Evolutionary conservation across 768 basidiomycete species (phyloP), one percentile per base, ranked within the genome.

Genomic region (Lentinus tigrinus): DNA sequence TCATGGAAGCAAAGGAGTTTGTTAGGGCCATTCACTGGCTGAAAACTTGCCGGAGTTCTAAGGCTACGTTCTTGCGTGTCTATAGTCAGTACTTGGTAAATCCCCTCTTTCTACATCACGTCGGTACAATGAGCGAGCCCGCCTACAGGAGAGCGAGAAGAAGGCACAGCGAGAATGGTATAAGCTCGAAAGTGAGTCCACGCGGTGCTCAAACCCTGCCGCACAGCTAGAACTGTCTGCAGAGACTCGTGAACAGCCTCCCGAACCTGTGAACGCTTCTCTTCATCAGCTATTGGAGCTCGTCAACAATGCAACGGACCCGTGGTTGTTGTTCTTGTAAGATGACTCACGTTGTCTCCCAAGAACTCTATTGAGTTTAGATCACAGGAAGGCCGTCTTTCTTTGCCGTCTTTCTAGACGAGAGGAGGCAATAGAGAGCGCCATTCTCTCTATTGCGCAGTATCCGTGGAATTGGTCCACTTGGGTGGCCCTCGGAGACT

Each of bases 401-500:
- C 82, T 96, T 53, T 85, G 85, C 44, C 86, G 92, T 13, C 75
- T 95, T 48, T 84, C 85, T 47, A 81, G 90, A 58, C 82, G 93
- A 24, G 87, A 92, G 58, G 90, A 93, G 68, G 93, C 96, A 1
- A 89, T 96, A 13, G 93, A 95, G 69, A 81, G 78, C 63, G 82
- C 85, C 14, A 76, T 97, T 17, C 73, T 84, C 34, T 95, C 93
- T 13, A 86, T 96, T 42, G 78, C 81, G 37, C 79, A 80, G 5
- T 92, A 87, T 66, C 88, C 91, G 13, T 98, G 92, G 87, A 98
- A 98, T 69, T 98, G 95, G 95, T 89, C 91, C 26, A 77, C 85
- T n/a, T 98, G 95, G 95, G 75, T 82, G 8, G 79, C 93, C 42
- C 77, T 98, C n/a, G 81, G 82, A 3, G 85, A 84, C 52, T 90